Percentiles rank a stretch among this genome's conserved stretches.
Evolutionary conservation across 768 basidiomycete genomes (phyloP).

Genomic region (Lyophyllum atratum): DNA sequence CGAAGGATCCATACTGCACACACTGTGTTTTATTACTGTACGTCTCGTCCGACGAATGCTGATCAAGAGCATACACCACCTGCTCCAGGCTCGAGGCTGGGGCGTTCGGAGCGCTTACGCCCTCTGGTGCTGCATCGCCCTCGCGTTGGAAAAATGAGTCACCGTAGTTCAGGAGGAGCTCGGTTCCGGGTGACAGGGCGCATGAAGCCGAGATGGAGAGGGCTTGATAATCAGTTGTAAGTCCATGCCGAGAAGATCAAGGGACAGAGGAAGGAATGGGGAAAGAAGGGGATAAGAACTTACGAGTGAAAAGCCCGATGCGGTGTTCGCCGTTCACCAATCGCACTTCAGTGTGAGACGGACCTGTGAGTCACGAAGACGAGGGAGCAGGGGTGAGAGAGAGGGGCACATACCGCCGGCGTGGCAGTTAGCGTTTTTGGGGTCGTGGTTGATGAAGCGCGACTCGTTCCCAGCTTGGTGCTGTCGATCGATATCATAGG

Average conservation of each 20-base stretch:
- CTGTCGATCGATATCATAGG: constrained; percentile 51
- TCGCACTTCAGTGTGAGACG: too few relatives aligned
- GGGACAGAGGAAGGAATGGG: not conserved
- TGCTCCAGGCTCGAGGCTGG: not conserved
- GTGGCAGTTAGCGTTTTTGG: constrained; percentile 40
- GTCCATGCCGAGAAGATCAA: not conserved
- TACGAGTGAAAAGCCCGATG: constrained; percentile 63
- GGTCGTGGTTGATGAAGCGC: constrained; percentile 69
- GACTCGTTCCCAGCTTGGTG: constrained; percentile 57
- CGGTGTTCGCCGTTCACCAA: constrained; percentile 69
- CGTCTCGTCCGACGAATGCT: constrained; percentile 23
- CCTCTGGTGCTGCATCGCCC: not conserved
- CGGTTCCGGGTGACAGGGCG: constrained; percentile 42
- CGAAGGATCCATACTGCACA: too few relatives aligned
- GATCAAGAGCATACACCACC: constrained; percentile 12
- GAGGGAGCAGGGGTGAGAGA: not conserved
- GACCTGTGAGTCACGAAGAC: not conserved
- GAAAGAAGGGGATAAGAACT: constrained; percentile 20
- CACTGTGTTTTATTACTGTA: too few relatives aligned
- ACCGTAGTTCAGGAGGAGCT: constrained; percentile 64
- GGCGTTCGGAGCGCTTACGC: not conserved
- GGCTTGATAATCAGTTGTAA: not conserved
- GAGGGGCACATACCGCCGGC: constrained; percentile 44
- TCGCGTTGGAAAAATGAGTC: constrained; percentile 40
- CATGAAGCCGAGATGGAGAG: not conserved